phyloP scores from a whole-genome alignment of 768 basidiomycete genomes.

The Grammothele lineata region DNA sequence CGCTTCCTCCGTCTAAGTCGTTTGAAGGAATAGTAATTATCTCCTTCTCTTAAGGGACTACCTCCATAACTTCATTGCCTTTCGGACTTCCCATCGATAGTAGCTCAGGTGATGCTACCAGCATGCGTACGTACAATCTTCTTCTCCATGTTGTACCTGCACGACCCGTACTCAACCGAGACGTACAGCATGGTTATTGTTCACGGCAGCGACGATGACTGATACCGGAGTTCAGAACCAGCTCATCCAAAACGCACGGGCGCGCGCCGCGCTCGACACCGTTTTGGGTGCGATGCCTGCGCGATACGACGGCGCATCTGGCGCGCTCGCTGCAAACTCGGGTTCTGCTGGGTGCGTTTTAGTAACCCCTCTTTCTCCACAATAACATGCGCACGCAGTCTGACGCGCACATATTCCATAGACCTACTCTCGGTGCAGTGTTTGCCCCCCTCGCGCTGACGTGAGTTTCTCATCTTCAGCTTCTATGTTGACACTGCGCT shows the following conservation, averaged over 20 bases:
- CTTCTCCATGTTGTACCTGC: background rate
- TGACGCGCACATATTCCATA: no score
- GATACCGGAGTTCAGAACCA: conserved; percentile 7
- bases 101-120: background rate
- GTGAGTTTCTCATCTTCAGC: no score
- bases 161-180: background rate
- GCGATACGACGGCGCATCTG: background rate
- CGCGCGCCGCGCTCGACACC: conserved; percentile 1
- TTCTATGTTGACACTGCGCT: no score
- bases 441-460: conserved; percentile 12
- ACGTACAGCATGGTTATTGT: conserved; percentile 11
- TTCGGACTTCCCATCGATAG: conserved; percentile 6
- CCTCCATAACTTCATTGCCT: no score
- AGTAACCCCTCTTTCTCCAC: background rate
- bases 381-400: background rate
- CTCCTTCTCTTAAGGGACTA: no score
- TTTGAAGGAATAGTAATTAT: no score
- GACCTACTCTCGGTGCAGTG: conserved; percentile 12
- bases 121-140: background rate
- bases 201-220: conserved; percentile 11
- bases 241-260: conserved; percentile 3
- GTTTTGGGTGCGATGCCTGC: conserved; percentile 6
- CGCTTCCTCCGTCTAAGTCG: no score
- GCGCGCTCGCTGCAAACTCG: no score
- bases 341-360: conserved; percentile 7